Percentiles rank a stretch among this genome's conserved stretches.
phyloP scores from a whole-genome alignment of 768 basidiomycete genomes.

The Leccinum barrowsii region DNA sequence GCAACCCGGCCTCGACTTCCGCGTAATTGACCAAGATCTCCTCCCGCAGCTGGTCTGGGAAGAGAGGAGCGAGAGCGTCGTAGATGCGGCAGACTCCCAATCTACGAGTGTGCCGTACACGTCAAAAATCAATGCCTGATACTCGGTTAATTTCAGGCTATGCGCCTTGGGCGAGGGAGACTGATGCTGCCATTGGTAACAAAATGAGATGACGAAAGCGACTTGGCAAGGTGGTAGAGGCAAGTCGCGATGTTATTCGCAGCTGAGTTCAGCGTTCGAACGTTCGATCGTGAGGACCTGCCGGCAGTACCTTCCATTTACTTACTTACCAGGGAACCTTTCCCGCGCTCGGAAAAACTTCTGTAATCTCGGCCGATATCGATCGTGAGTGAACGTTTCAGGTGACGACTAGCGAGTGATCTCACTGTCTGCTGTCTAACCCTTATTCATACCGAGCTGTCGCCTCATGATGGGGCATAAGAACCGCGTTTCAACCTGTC shows the following conservation, averaged over 20 bases:
- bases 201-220: neutral
- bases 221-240: neutral
- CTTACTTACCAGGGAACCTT: neutral
- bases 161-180: constrained; percentile 2
- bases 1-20: constrained; percentile 53
- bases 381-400: neutral
- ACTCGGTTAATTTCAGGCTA: constrained; percentile 13
- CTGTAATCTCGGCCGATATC: neutral
- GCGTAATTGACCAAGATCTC: constrained; percentile 52
- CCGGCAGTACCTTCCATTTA: neutral
- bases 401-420: neutral
- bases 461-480: neutral
- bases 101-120: constrained; percentile 76
- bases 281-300: neutral
- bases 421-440: neutral
- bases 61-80: constrained; percentile 38
- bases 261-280: neutral
- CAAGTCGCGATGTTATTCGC: neutral
- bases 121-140: constrained; percentile 59
- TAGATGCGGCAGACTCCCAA: constrained; percentile 73
- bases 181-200: constrained; percentile 19
- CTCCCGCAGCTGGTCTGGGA: constrained; percentile 14
- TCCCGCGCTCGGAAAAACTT: neutral
- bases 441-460: neutral
- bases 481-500: neutral